Percentiles rank a stretch among this genome's conserved stretches.
phyloP scores from a whole-genome alignment of 345 rosid species.

The Eucalyptus grandis region DNA sequence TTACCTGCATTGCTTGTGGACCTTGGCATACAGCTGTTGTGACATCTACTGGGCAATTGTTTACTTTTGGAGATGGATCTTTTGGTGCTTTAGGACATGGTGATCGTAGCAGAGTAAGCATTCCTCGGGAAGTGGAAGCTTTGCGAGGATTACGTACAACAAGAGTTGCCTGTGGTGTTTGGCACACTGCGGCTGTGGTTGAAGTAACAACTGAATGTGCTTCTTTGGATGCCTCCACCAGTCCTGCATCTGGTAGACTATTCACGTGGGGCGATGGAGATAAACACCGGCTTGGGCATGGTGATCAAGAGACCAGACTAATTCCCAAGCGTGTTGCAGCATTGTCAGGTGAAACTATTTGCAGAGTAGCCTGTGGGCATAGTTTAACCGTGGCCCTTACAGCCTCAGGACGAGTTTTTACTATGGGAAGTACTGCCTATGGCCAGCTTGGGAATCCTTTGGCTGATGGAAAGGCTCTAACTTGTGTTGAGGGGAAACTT shows the following conservation, averaged over 20 bases:
- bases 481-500: constrained; percentile 50
- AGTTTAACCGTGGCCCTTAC: constrained; percentile 66
- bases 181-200: constrained; percentile 91
- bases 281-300: constrained; percentile 69
- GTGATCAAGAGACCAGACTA: constrained; percentile 50
- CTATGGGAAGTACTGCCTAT: constrained; percentile 63
- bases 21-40: constrained; percentile 86
- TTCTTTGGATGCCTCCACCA: constrained; percentile 17
- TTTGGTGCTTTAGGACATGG: constrained; percentile 93
- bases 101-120: constrained; percentile 32
- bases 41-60: constrained; percentile 60
- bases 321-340: constrained; percentile 39
- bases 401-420: constrained; percentile 53
- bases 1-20: constrained; percentile 65
- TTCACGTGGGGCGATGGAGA: constrained; percentile 94
- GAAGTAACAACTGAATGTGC: constrained; percentile 32
- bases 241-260: constrained; percentile 30
- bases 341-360: constrained; percentile 27
- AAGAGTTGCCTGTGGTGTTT: constrained; percentile 78
- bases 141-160: constrained; percentile 39
- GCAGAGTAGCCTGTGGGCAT: constrained; percentile 66
- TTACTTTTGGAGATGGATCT: constrained; percentile 93
- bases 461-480: constrained; percentile 41
- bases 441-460: constrained; percentile 74
- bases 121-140: constrained; percentile 74